A percentile compares a stretch with the other conserved stretches of the same genome.
These are phyloP conservation scores for Tolypocladium inflatum DNA, from an alignment of 2,329 filamentous ascomycete species.

Conservation along the genomic window DNA sequence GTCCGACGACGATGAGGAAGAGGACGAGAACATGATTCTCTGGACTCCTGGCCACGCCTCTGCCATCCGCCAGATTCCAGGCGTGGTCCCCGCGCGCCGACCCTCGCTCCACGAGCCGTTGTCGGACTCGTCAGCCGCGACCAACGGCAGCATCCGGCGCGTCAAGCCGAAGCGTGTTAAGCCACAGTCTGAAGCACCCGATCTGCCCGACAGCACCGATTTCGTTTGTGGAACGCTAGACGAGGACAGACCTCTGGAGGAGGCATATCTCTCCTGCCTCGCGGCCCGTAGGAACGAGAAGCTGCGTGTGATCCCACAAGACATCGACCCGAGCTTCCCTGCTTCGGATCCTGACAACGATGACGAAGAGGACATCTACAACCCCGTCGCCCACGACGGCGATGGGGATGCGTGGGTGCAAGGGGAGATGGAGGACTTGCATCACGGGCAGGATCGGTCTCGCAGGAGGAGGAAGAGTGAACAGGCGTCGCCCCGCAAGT, in stretches of 20 bases:
- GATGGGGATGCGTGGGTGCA: constrained; percentile 62
- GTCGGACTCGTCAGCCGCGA: constrained; percentile 54
- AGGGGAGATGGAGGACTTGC: constrained; percentile 59
- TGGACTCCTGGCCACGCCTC: constrained; percentile 41
- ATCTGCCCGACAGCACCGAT: constrained; percentile 92
- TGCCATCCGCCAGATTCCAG: constrained; percentile 25
- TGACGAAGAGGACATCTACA: constrained; percentile 61
- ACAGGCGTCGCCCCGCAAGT: constrained; percentile 32
- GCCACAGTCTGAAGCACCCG: constrained; percentile 49
- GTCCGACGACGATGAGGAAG: constrained; percentile 56
- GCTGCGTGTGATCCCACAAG: constrained; percentile 78
- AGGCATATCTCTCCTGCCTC: constrained; percentile 79
- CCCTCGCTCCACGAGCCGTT: constrained; percentile 34
- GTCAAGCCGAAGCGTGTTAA: constrained; percentile 13
- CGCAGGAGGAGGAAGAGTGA: constrained; percentile 40
- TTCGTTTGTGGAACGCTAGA: constrained; percentile 98
- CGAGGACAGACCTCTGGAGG: constrained; percentile 89
- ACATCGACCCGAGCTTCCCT: constrained; percentile 95
- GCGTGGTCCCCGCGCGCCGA: constrained; percentile 21
- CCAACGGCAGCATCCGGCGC: constrained; percentile 22
- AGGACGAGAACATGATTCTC: constrained; percentile 53
- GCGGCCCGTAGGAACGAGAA: constrained; percentile 75
- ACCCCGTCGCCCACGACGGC: constrained; percentile 48
- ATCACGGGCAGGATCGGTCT: constrained; percentile 45
- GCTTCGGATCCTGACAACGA: constrained; percentile 87